A percentile compares a stretch with the other conserved stretches of the same genome.
These are phyloP conservation scores for Onygenales sp. DNA, from an alignment of 2,329 filamentous ascomycete genomes.

Conservation along the genomic window DNA sequence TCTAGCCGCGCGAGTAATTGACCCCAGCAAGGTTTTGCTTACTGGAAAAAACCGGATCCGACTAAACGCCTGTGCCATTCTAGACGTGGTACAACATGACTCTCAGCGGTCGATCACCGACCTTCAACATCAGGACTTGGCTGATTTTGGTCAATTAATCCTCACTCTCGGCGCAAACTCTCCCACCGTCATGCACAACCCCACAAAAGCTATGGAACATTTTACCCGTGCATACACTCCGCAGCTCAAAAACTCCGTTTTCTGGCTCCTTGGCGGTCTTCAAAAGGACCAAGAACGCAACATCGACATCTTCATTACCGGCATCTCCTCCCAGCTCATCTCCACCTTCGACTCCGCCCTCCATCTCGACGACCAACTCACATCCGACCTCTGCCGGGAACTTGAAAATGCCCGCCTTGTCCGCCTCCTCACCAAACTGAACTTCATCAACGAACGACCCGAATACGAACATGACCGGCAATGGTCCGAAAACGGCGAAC, in stretches of 20 bases:
- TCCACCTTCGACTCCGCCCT: slow-evolving; percentile 66
- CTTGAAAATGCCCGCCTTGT: slow-evolving; percentile 83
- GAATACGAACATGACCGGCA: slow-evolving; percentile 67
- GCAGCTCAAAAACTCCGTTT: slow-evolving; percentile 67
- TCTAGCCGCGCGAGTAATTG: slow-evolving; percentile 76
- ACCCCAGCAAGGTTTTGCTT: slow-evolving; percentile 77
- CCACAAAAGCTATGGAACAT: slow-evolving; percentile 63
- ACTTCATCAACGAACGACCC: slow-evolving; percentile 78
- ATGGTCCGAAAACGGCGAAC: slow-evolving; percentile 89
- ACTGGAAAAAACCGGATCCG: slow-evolving; percentile 86
- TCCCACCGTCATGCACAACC: slow-evolving; percentile 49
- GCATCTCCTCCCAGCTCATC: slow-evolving; percentile 69
- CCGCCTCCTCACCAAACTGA: slow-evolving; percentile 72
- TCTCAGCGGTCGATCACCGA: slow-evolving; percentile 58
- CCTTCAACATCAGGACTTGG: slow-evolving; percentile 77
- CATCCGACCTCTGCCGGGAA: slow-evolving; percentile 63
- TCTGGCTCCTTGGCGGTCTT: slow-evolving; percentile 68
- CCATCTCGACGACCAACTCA: slow-evolving; percentile 69
- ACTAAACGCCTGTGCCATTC: slow-evolving; percentile 75
- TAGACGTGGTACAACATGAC: slow-evolving; percentile 84
- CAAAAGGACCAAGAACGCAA: slow-evolving; percentile 53
- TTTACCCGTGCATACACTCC: slow-evolving; percentile 67
- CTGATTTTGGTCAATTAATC: slow-evolving; percentile 74
- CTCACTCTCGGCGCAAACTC: slow-evolving; percentile 70
- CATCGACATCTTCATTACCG: slow-evolving; percentile 68